A percentile compares a stretch with the other conserved stretches of the same genome.
Conservation (phyloP, 768 basidiomycete genomes). For the Mycena polygramma region DNA sequence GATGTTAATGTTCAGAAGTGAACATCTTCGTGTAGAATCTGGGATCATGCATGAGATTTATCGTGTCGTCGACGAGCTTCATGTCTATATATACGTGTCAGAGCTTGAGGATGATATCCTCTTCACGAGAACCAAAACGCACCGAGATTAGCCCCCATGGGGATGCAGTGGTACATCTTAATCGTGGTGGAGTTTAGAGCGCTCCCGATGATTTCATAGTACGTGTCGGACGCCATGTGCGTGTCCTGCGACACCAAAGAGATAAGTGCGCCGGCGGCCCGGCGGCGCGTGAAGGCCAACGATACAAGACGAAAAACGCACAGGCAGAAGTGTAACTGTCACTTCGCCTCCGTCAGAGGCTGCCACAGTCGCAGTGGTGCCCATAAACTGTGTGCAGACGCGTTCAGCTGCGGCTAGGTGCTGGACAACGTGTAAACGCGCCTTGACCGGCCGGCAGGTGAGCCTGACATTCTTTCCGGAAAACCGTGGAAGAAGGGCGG, state of each 20-base stretch:
- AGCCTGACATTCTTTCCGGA: constrained; percentile 70
- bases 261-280: background rate
- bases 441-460: constrained; percentile 71
- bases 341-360: constrained; percentile 79
- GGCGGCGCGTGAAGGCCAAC: background rate
- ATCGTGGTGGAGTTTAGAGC: constrained; percentile 69
- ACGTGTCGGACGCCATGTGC: constrained; percentile 61
- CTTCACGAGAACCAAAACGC: constrained; percentile 40
- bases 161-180: constrained; percentile 66
- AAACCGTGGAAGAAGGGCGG: constrained; percentile 65
- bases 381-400: constrained; percentile 52
- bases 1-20: too few species aligned
- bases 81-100: constrained; percentile 47
- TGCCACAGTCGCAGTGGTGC: constrained; percentile 67
- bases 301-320: constrained; percentile 43
- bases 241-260: constrained; percentile 49
- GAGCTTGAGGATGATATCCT: constrained; percentile 8
- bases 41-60: constrained; percentile 72
- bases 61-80: constrained; percentile 71
- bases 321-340: constrained; percentile 56
- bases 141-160: constrained; percentile 76
- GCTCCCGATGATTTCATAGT: constrained; percentile 76
- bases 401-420: constrained; percentile 14
- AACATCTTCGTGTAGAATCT: constrained; percentile 67
- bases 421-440: constrained; percentile 43